These are phyloP conservation scores for Mangifera indica DNA, from an alignment of 345 rosid species.

Conservation along the genomic window DNA sequence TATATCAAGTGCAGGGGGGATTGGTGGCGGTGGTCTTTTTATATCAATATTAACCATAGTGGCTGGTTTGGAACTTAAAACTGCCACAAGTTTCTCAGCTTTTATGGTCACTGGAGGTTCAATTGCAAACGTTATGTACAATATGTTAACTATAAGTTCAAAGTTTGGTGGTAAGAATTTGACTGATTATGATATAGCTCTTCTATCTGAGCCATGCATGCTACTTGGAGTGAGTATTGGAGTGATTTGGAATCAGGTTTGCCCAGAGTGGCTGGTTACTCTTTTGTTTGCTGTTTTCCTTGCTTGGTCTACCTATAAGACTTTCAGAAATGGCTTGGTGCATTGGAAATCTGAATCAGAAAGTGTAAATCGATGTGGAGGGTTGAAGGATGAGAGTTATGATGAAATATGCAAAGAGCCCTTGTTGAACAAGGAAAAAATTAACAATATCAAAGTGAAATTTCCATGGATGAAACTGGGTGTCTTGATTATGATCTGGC, in stretches of 20 bases:
- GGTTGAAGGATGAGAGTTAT: conserved; percentile 16
- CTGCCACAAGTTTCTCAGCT: conserved; percentile 80
- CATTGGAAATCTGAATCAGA: conserved; percentile 70
- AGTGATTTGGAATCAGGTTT: conserved; percentile 66
- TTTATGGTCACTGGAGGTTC: conserved; percentile 96
- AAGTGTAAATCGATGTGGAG: conserved; percentile 31
- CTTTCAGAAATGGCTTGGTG: conserved; percentile 59
- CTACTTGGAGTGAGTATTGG: conserved; percentile 85
- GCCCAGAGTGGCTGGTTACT: conserved; percentile 89
- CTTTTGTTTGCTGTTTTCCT: conserved; percentile 63
- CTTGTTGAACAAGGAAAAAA: conserved; percentile 34
- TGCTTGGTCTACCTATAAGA: conserved; percentile 74
- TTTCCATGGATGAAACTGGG: conserved; percentile 76
- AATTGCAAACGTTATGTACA: conserved; percentile 61
- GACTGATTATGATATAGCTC: conserved; percentile 71
- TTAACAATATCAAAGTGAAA: conserved; percentile 10
- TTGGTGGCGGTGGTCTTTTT: conserved; percentile 87
- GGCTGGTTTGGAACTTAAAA: conserved; percentile 71
- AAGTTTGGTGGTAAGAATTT: conserved; percentile 44
- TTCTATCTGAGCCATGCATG: conserved; percentile 83
- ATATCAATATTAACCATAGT: conserved; percentile 71
- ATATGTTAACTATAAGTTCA: conserved; percentile 38
- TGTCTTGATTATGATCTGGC: conserved; percentile 64
- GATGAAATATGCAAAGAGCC: conserved; percentile 36
- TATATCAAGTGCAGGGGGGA: conserved; percentile 92